phyloP scores from a whole-genome alignment of 108 stramenopile species.

The Nitzschia putrida region DNA sequence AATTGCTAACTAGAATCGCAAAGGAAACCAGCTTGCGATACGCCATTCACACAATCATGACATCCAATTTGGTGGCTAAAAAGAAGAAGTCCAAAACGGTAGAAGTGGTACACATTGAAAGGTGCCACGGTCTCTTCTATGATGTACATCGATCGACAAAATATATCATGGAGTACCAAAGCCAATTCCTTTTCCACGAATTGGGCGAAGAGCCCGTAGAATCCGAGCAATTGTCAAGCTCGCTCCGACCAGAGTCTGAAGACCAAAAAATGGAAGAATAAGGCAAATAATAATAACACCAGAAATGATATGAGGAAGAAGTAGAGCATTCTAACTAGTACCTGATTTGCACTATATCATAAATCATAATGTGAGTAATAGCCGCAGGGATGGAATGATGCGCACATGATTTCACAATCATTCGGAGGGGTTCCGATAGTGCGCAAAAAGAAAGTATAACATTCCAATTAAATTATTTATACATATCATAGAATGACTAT shows the following conservation, averaged over 20 bases:
- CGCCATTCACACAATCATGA: slow-evolving; percentile 98
- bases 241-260: neutral
- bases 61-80: slow-evolving; percentile 80
- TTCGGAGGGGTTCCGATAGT: too few relatives aligned
- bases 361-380: too few relatives aligned
- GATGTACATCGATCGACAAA: slow-evolving; percentile 98
- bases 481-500: too few relatives aligned
- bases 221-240: neutral
- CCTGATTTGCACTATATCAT: too few relatives aligned
- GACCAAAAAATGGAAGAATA: slow-evolving; percentile 40
- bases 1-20: slow-evolving; percentile 94
- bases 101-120: slow-evolving; percentile 84
- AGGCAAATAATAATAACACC: neutral
- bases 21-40: slow-evolving; percentile 97
- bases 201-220: slow-evolving; percentile 11
- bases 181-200: slow-evolving; percentile 93
- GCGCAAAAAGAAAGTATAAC: too few relatives aligned
- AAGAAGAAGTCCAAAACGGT: slow-evolving; percentile 91
- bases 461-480: too few relatives aligned
- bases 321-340: too few relatives aligned
- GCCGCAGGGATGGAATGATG: too few relatives aligned
- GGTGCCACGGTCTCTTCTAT: slow-evolving; percentile 92
- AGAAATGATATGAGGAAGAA: too few relatives aligned
- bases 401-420: too few relatives aligned
- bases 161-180: slow-evolving; percentile 98